phyloP scores from a whole-genome alignment of 192 early-diverging fungal genomes.

The Coemansia reversa region DNA sequence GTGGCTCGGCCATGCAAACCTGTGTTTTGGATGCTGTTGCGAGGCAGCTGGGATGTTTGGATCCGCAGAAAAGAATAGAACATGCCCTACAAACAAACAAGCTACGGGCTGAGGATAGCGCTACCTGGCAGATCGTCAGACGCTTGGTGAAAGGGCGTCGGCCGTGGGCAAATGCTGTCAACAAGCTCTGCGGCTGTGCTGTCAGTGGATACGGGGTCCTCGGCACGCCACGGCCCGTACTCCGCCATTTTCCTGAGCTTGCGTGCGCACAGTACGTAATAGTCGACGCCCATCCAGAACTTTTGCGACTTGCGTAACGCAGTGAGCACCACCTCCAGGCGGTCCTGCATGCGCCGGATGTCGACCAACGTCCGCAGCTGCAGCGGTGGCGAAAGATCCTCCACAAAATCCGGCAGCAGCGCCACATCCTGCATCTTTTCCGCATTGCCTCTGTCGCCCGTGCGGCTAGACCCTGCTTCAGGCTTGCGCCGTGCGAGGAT shows the following conservation, averaged over 20 bases:
- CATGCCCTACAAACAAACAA: constrained; percentile 6
- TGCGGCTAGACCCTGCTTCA: neutral
- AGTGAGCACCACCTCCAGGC: constrained; percentile 48
- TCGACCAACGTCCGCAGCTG: constrained; percentile 46
- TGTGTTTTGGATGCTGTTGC: too few relatives aligned
- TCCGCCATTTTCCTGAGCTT: constrained; percentile 50
- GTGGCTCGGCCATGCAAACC: too few relatives aligned
- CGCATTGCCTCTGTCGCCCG: neutral
- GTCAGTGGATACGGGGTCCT: constrained; percentile 46
- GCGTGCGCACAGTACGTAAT: constrained; percentile 50
- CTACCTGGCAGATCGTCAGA: neutral
- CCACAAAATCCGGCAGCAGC: constrained; percentile 36
- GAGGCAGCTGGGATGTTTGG: too few relatives aligned
- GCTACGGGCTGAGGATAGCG: neutral
- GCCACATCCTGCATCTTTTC: constrained; percentile 11
- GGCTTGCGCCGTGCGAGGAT: constrained; percentile 44
- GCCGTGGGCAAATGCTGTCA: constrained; percentile 27
- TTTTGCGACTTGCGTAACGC: constrained; percentile 47
- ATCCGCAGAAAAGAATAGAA: too few relatives aligned
- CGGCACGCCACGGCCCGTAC: constrained; percentile 43
- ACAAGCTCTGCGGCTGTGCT: constrained; percentile 32
- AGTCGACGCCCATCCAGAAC: constrained; percentile 54
- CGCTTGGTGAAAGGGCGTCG: neutral
- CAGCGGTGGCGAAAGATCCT: constrained; percentile 47
- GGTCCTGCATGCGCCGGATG: constrained; percentile 53